Evolutionary conservation across 345 rosid genomes (phyloP).

Genomic region (Ailanthus altissimus): DNA sequence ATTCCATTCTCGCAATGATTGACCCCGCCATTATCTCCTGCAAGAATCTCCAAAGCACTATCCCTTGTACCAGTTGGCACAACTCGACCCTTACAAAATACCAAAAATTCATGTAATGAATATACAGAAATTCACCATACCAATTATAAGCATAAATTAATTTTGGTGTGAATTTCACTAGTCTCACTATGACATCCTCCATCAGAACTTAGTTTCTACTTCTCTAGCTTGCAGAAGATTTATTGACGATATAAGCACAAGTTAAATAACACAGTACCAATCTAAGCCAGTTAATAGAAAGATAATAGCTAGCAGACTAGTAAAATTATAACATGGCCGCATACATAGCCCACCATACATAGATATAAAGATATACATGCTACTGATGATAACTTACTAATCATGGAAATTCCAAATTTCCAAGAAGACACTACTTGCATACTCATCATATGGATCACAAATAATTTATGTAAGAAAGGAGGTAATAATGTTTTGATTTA

Average conservation of each 20-base stretch:
- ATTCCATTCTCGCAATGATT: conserved; percentile 85
- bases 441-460: neutral
- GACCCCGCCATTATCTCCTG: conserved; percentile 91
- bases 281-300: neutral
- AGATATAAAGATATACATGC: neutral
- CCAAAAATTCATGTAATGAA: conserved; percentile 17
- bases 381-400: neutral
- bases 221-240: conserved; percentile 1
- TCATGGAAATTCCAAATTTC: neutral
- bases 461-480: neutral
- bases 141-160: neutral
- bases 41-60: conserved; percentile 77
- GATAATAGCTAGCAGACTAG: neutral
- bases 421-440: neutral
- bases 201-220: neutral
- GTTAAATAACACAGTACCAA: neutral
- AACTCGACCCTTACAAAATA: conserved; percentile 66
- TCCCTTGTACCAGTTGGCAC: conserved; percentile 79
- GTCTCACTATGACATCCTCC: neutral
- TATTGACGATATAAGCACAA: neutral
- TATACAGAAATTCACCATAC: conserved; percentile 7
- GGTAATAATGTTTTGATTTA: neutral
- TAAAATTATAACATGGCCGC: neutral
- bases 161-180: neutral
- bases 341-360: neutral